phyloP scores from a whole-genome alignment of 352 stramenopile genomes.

The Globisporangium echinulatum region DNA sequence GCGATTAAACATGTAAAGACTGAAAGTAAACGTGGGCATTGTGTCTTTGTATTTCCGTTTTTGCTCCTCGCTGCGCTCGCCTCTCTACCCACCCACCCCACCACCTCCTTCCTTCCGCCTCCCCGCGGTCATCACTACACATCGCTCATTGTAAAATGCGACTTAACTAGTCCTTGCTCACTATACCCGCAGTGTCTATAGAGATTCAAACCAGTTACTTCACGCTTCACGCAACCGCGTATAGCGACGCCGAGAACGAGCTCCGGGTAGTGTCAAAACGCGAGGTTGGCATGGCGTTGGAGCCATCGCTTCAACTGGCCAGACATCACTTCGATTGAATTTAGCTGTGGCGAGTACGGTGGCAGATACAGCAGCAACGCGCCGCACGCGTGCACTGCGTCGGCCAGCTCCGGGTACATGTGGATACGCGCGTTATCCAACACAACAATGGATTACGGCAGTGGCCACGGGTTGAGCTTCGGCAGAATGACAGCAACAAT shows the following conservation, averaged over 20 bases:
- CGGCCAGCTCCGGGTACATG: conserved; percentile 19
- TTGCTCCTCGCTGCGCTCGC: background rate
- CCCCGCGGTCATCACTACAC: background rate
- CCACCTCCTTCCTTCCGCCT: background rate
- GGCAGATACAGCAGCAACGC: conserved; percentile 12
- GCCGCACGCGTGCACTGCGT: conserved; percentile 9
- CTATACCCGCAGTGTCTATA: background rate
- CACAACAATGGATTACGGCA: conserved; percentile 18
- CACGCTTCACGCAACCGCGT: conserved; percentile 6
- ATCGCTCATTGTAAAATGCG: background rate
- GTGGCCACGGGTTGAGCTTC: conserved; percentile 12
- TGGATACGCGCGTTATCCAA: conserved; percentile 19
- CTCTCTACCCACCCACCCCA: background rate
- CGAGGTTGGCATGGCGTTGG: conserved; percentile 12
- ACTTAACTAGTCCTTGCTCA: background rate
- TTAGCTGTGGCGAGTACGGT: conserved; percentile 20
- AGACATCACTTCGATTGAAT: conserved; percentile 20
- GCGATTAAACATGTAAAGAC: background rate
- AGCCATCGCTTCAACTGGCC: conserved; percentile 18
- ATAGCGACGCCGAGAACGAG: conserved; percentile 12
- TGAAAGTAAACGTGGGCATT: background rate
- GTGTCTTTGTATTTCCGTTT: background rate
- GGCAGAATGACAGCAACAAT: conserved; percentile 3
- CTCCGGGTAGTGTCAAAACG: conserved; percentile 6
- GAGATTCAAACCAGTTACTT: background rate